Evolutionary conservation across 495 filamentous ascomycete species (phyloP).

Genomic region (Schizothecium vesticola): DNA sequence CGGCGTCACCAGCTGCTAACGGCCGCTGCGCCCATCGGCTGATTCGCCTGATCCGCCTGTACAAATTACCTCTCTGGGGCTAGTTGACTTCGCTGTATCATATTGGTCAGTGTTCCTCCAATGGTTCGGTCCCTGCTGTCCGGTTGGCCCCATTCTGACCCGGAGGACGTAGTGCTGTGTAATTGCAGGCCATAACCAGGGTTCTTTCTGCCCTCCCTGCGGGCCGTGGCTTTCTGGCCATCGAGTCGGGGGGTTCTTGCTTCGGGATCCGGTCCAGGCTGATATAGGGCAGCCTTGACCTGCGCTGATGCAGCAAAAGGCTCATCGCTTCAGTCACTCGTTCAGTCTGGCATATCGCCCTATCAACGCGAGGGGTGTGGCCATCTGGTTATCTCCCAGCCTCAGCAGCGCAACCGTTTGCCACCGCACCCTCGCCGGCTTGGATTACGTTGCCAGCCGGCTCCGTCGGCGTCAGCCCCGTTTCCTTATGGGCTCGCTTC

Average conservation of each 20-base stretch:
- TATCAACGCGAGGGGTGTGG: neutral
- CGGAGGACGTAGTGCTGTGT: slow-evolving; percentile 30
- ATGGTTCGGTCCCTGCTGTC: slow-evolving; percentile 18
- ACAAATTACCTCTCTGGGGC: slow-evolving; percentile 27
- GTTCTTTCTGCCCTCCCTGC: neutral
- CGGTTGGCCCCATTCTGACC: slow-evolving; percentile 27
- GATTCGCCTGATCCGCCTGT: slow-evolving; percentile 27
- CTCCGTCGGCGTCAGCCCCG: neutral
- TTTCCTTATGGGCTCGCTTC: neutral
- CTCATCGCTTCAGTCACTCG: slow-evolving; percentile 1
- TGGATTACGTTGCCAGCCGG: neutral
- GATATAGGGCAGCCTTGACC: neutral
- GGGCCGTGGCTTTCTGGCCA: neutral
- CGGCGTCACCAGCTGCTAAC: slow-evolving; percentile 16
- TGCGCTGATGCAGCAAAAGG: slow-evolving; percentile 19
- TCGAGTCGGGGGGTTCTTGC: neutral
- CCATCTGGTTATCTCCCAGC: neutral
- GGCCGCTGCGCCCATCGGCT: slow-evolving; percentile 11
- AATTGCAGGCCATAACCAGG: slow-evolving; percentile 23
- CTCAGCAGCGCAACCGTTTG: neutral
- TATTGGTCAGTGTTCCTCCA: slow-evolving; percentile 48
- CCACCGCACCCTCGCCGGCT: neutral
- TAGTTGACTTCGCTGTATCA: slow-evolving; percentile 37
- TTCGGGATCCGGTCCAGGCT: slow-evolving; percentile 1
- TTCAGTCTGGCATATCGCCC: neutral